A percentile compares a stretch with the other conserved stretches of the same genome.
Conservation (phyloP, 768 basidiomycete genomes). For the Podaxis carcinomalis region DNA sequence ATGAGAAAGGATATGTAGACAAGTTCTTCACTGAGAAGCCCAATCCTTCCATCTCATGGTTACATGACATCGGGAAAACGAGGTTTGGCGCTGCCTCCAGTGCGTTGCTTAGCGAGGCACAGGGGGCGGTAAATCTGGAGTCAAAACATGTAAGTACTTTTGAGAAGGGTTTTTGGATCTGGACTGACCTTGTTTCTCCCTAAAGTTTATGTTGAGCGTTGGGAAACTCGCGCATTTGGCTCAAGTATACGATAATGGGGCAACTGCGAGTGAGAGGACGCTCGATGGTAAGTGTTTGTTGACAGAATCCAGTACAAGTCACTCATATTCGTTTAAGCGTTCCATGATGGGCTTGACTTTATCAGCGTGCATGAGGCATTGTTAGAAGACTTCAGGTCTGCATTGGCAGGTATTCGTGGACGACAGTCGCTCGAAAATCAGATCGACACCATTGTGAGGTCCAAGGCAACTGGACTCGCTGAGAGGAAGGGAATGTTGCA, state of each 20-base stretch:
- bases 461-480: conserved; percentile 43
- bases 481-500: conserved; percentile 49
- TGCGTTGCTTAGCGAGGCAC: conserved; percentile 60
- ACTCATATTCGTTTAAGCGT: conserved; percentile 40
- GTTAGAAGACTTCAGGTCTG: conserved; percentile 53
- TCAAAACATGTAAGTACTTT: conserved; percentile 67
- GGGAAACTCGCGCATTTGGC: conserved; percentile 85
- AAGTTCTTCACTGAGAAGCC: conserved; percentile 61
- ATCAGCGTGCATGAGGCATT: conserved; percentile 79
- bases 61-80: conserved; percentile 75
- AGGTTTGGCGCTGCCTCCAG: conserved; percentile 62
- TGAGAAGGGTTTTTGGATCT: conserved; percentile 12
- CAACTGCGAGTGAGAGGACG: conserved; percentile 40
- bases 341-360: conserved; percentile 86
- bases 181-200: not conserved
- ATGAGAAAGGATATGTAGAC: conserved; percentile 63
- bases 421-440: conserved; percentile 65
- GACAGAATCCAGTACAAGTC: not conserved
- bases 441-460: conserved; percentile 55
- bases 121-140: conserved; percentile 50
- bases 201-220: conserved; percentile 84
- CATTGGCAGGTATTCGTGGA: conserved; percentile 43
- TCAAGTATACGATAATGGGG: conserved; percentile 60
- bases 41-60: conserved; percentile 73
- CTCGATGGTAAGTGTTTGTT: conserved; percentile 46